A percentile compares a stretch with the other conserved stretches of the same genome.
phyloP scores from a whole-genome alignment of 441 rosid species.

The Cnidoscolus chayamansa region DNA sequence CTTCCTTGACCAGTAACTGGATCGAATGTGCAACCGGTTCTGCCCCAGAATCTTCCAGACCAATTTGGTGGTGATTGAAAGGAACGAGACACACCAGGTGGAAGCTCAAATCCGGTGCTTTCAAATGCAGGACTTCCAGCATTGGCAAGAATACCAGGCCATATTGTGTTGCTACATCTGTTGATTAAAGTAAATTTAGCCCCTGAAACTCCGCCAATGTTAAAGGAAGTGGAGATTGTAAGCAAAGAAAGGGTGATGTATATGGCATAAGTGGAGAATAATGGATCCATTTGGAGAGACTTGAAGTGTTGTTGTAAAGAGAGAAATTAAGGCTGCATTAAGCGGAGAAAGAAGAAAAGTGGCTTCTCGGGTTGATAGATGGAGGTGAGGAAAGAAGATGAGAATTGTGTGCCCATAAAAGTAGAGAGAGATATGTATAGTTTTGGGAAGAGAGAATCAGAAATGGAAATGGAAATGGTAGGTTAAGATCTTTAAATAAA shows the following conservation, averaged over 20 bases:
- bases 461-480: too few relatives aligned
- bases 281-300: constrained; percentile 25
- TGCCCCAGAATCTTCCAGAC: constrained; percentile 96
- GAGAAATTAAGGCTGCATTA: background rate
- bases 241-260: constrained; percentile 31
- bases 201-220: constrained; percentile 42
- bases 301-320: background rate
- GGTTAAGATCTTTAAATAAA: too few relatives aligned
- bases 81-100: constrained; percentile 47
- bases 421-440: too few relatives aligned
- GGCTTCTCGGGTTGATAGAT: too few relatives aligned
- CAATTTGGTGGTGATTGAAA: constrained; percentile 67
- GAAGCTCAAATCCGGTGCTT: constrained; percentile 72
- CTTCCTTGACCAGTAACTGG: constrained; percentile 52
- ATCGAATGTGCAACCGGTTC: constrained; percentile 65
- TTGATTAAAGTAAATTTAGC: constrained; percentile 60
- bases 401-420: too few relatives aligned
- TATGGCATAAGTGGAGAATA: constrained; percentile 16
- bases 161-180: constrained; percentile 73
- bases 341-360: too few relatives aligned
- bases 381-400: too few relatives aligned
- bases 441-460: too few relatives aligned
- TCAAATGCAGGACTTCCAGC: constrained; percentile 61
- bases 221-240: constrained; percentile 14
- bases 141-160: constrained; percentile 85